Base-by-base conservation (phyloP, 2,329 filamentous ascomycete genomes). In the Fusarium nygamai region DNA sequence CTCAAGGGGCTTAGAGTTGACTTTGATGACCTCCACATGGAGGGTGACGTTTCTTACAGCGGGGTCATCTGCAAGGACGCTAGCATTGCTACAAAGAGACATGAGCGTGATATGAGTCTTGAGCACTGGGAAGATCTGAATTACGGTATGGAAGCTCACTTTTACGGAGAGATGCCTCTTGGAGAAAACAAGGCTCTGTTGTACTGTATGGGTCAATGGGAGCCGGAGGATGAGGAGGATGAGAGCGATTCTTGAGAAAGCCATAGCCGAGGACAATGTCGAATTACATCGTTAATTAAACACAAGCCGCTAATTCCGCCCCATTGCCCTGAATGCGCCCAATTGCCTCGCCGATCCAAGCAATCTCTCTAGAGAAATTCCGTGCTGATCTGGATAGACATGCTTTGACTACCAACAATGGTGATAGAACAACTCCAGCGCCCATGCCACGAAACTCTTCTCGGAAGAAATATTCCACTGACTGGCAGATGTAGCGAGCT, bases 201-300 rank as follows among this genome's bases (percentile, higher is more conserved):
- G 20, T 44, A 27, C 10, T 2, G 5, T 17, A 46, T 46, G 54
- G 38, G 29, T 2, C 12, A 17, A 27, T 58, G 39, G 54, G 39
- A 27, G 1, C 29, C 29, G 1, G 10, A 3, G 4, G 8, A 50
- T 13, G 41, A 59, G 24, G 22, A 24, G 4, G 16, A 31, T 9
- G 57, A 29, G 2, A 22, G 20, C 1, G 31, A 38, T 10, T 36
- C 13, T 20, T 36, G n/a, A 36, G 22, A 20, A 4, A 7, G 4
- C 4, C n/a, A 20, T 36, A 11, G 17, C 6, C 10, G 6, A 27
- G 9, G 3, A 12, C 4, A 2, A 9, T 22, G 9, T 6, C 0
- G 8, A 3, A 38, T 9, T 38, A 9, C 2, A 13, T 9, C 0
- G 1, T 22, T 19, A 17, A 16, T 11, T 22, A 54, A 9, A 54